These are phyloP conservation scores for Rhododendron simsii DNA, from an alignment of 148 eudicot genomes.

Conservation along the genomic window DNA sequence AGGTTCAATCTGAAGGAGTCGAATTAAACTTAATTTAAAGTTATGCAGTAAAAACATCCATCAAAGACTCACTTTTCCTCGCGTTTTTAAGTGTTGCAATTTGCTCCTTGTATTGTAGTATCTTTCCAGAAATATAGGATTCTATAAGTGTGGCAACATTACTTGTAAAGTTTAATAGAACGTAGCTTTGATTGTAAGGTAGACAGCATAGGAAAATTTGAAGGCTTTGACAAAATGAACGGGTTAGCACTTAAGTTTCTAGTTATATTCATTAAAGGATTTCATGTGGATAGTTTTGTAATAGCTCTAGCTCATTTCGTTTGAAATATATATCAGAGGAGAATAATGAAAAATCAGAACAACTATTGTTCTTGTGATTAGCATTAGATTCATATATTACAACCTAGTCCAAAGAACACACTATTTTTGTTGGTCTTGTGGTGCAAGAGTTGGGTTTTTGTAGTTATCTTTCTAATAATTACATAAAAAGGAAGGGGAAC, in stretches of 20 bases:
- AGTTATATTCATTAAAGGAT: neutral
- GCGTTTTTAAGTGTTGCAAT: conserved; percentile 97
- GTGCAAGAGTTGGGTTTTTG: neutral
- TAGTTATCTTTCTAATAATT: neutral
- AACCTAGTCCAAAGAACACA: neutral
- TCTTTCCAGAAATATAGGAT: conserved; percentile 81
- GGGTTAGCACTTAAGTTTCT: neutral
- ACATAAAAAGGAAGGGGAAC: neutral
- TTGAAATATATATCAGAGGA: neutral
- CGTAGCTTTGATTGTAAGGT: neutral
- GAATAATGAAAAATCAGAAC: neutral
- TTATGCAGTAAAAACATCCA: neutral
- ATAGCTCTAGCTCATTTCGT: neutral
- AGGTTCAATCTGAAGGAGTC: neutral
- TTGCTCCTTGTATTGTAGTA: conserved; percentile 89
- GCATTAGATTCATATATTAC: neutral
- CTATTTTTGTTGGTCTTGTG: neutral
- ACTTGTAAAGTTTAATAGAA: conserved; percentile 37
- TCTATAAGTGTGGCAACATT: conserved; percentile 81
- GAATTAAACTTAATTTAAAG: neutral
- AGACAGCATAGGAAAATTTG: neutral
- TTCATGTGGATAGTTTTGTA: neutral
- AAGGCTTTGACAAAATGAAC: neutral
- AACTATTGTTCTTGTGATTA: neutral
- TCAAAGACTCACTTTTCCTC: conserved; percentile 70